A percentile compares a stretch with the other conserved stretches of the same genome.
These are phyloP conservation scores for Cucurbita ficifolia DNA, from an alignment of 306 rosid species.

Conservation along the genomic window DNA sequence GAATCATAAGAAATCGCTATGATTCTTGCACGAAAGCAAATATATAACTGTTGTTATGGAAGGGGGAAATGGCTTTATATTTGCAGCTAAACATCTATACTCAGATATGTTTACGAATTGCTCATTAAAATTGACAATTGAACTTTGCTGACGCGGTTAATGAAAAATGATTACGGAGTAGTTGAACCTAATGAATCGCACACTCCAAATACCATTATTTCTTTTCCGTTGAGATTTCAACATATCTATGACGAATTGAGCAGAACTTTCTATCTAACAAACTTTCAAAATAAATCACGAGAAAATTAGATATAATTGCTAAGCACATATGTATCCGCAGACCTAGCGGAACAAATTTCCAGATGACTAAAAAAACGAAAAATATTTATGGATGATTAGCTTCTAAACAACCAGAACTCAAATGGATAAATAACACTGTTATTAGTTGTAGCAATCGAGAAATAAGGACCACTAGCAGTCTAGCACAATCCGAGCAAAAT, in stretches of 20 bases:
- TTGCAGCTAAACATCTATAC: neutral
- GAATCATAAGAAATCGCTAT: neutral
- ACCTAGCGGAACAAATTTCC: neutral
- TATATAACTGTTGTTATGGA: neutral
- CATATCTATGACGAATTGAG: neutral
- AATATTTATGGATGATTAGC: neutral
- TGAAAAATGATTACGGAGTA: neutral
- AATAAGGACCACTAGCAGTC: neutral
- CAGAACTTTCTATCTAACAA: neutral
- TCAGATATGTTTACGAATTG: neutral
- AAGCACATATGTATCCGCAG: neutral
- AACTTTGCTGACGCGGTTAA: neutral
- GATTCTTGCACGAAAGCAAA: neutral
- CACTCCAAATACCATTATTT: neutral
- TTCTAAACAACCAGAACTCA: neutral
- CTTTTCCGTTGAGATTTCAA: neutral
- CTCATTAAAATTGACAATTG: neutral
- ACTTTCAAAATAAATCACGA: neutral
- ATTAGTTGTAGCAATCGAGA: neutral
- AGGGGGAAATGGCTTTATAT: neutral
- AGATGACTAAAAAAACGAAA: neutral
- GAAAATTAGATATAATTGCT: neutral
- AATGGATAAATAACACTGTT: neutral
- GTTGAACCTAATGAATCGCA: neutral
- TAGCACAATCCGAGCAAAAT: neutral